Evolutionary conservation across 2,329 filamentous ascomycete genomes (phyloP).

Genomic region (Nigrograna mackinnonii): DNA sequence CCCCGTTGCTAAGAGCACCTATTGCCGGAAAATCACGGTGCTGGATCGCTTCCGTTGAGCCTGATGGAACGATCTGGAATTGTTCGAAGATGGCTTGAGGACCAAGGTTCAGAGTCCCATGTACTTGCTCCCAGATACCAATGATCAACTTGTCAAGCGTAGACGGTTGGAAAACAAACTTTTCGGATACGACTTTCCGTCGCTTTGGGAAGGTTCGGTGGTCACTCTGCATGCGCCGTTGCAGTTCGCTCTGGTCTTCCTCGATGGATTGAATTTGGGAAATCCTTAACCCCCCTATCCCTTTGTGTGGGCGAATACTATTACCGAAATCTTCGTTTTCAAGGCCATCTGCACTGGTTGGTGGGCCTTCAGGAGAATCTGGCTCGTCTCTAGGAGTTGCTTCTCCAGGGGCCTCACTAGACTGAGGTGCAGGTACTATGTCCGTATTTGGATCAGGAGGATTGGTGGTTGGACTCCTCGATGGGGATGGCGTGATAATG

Average conservation of each 20-base stretch:
- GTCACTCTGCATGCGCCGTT: conserved; percentile 37
- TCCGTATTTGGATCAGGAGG: too few species aligned
- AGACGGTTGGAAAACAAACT: conserved; percentile 50
- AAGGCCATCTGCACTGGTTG: too few species aligned
- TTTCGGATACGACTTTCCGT: conserved; percentile 35
- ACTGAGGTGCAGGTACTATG: too few species aligned
- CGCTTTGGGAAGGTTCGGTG: conserved; percentile 35
- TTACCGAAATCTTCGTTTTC: too few species aligned
- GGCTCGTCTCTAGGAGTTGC: too few species aligned
- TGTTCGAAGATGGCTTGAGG: conserved; percentile 40
- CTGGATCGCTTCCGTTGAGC: conserved; percentile 16
- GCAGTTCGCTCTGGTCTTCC: conserved; percentile 33
- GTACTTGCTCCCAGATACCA: conserved; percentile 56
- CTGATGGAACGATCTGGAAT: conserved; percentile 25
- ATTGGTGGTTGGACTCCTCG: conserved; percentile 21
- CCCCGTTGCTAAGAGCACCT: conserved; percentile 10
- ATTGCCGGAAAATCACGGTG: conserved; percentile 4
- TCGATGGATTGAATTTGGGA: conserved; percentile 25
- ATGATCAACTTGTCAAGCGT: conserved; percentile 53
- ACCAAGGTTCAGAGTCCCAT: conserved; percentile 46
- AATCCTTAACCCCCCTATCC: conserved; percentile 29
- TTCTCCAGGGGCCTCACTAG: too few species aligned
- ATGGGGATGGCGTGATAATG: conserved; percentile 26
- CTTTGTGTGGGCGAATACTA: conserved; percentile 24
- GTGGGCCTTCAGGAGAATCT: too few species aligned